Conservation (phyloP, 352 stramenopile species). For the Pythium insidiosum region DNA sequence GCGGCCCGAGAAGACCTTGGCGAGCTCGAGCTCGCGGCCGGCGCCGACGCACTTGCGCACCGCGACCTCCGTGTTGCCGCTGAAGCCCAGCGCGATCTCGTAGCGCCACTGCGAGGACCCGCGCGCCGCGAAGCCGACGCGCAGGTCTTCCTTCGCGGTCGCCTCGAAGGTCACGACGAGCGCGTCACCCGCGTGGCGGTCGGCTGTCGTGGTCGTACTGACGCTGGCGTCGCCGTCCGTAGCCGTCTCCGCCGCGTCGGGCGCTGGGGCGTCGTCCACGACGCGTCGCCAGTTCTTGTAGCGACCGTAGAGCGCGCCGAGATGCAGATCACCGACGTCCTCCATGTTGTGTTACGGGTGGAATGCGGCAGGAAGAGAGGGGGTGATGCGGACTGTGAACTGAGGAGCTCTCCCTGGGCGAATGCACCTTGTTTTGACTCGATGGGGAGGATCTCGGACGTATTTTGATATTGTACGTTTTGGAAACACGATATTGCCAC, state of each 20-base stretch:
- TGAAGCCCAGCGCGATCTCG: slow-evolving; percentile 57
- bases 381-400: no score
- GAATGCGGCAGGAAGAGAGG: no score
- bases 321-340: no score
- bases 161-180: slow-evolving; percentile 69
- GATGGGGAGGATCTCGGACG: no score
- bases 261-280: not conserved
- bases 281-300: slow-evolving; percentile 40
- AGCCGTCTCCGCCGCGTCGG: not conserved
- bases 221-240: slow-evolving; percentile 4
- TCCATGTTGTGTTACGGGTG: no score
- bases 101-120: slow-evolving; percentile 37
- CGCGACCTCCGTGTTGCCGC: slow-evolving; percentile 67
- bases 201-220: no score
- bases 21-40: slow-evolving; percentile 41
- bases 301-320: slow-evolving; percentile 43
- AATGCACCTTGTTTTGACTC: no score
- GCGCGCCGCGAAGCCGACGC: slow-evolving; percentile 43
- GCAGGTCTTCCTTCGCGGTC: slow-evolving; percentile 49
- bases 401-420: no score
- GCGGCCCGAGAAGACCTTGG: slow-evolving; percentile 54
- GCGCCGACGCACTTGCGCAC: slow-evolving; percentile 41
- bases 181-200: slow-evolving; percentile 15
- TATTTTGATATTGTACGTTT: no score
- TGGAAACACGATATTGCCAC: no score